Evolutionary conservation across 1,284 basidiomycete species (phyloP), one percentile per base, ranked within the genome.

Genomic region (Anthracocystis setariae): DNA sequence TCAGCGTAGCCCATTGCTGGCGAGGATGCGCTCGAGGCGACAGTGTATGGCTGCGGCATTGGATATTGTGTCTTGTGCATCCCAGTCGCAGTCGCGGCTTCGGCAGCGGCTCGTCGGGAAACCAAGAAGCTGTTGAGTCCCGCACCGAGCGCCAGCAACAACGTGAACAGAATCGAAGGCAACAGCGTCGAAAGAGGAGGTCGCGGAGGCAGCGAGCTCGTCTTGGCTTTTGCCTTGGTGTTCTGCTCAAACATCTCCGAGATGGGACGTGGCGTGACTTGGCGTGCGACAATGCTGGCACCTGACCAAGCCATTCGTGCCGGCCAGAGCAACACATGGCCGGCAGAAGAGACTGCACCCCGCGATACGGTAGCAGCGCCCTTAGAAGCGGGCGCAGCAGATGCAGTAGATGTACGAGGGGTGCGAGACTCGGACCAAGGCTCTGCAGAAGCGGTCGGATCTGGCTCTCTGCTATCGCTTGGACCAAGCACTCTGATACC

Each of bases 111-210:
- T 20, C 46, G 33, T 9, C 73, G 56, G 2, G 45, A 43, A 2
- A 67, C 66, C 8, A 74, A 35, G 33, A 76, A 69, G 18, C 66
- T 74, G 3, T 52, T 68, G 23, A 79, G 27, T 5, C 74, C 72
- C 0, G 77, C 76, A 12, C 75, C 70, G 7, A 79, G 21, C 8
- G 77, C 77, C 12, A 79, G 54, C 32, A 79, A 12, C 27, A 78
- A 44, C 2, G 77, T 79, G 38, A 79, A 69, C 23, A 76, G 39
- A 46, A 79, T 78, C 45, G 72, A 74, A 0, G 77, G 74, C 23
- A 79, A 24, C 24, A 79, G 56, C 8, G 66, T 58, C 33, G 74
- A 75, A 7, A 79, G 61, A 21, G 77, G 77, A 8, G 77, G 77
- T 13, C 77, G 51, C 4, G 77, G 77, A 3, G 77, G 77, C 1